Percentiles rank a stretch among this genome's conserved stretches.
Evolutionary conservation across 345 rosid genomes (phyloP).

Genomic region (Eucalyptus urophylla): DNA sequence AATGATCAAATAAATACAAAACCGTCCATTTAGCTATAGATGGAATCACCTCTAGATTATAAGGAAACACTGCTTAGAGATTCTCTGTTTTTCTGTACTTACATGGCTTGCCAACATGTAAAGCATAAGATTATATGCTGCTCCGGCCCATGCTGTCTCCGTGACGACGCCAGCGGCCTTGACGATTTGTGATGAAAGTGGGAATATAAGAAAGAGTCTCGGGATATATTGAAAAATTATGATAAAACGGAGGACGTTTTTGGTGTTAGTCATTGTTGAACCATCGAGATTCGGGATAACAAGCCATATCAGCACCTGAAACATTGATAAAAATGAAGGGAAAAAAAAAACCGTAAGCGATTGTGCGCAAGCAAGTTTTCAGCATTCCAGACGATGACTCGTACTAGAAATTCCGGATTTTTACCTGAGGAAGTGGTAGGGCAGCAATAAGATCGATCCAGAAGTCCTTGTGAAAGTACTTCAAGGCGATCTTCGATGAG

Average conservation of each 20-base stretch:
- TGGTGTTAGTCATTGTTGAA: conserved; percentile 71
- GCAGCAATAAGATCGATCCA: conserved; percentile 75
- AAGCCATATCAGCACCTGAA: conserved; percentile 77
- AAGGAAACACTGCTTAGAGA: background rate
- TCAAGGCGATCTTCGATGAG: conserved; percentile 40
- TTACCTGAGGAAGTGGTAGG: conserved; percentile 84
- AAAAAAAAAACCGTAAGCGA: background rate
- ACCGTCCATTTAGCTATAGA: background rate
- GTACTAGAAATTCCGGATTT: background rate
- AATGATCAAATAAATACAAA: background rate
- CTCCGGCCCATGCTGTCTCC: conserved; percentile 96
- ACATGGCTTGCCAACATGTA: conserved; percentile 99
- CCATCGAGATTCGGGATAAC: conserved; percentile 63
- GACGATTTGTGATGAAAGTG: conserved; percentile 69
- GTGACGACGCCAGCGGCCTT: conserved; percentile 84
- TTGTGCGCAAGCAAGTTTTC: background rate
- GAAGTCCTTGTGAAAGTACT: conserved; percentile 42
- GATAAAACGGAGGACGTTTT: conserved; percentile 73
- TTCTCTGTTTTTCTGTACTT: conserved; percentile 4
- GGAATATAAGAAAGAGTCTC: conserved; percentile 55
- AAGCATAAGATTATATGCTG: conserved; percentile 82
- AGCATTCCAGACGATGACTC: background rate
- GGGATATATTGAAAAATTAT: conserved; percentile 80
- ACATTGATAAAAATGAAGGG: background rate
- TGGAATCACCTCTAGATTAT: background rate